Conservation (phyloP, 805 yeast genomes). For the Yarrowia osloensis region DNA sequence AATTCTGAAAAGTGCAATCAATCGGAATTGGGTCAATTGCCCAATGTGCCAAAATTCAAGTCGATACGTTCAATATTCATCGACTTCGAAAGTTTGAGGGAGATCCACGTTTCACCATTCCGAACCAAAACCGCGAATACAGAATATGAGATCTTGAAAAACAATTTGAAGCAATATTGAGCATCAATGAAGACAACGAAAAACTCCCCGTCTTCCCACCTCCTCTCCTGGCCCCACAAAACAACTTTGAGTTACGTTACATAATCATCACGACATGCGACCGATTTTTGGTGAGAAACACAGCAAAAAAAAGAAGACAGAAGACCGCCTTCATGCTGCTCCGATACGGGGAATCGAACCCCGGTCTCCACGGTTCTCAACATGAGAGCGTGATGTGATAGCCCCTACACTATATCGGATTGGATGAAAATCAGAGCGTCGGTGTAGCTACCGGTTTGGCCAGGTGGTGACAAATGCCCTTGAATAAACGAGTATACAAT, state of each 20-base stretch:
- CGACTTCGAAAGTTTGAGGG: background rate
- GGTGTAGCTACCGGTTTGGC: background rate
- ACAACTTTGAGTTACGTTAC: background rate
- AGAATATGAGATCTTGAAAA: no score
- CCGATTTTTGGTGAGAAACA: background rate
- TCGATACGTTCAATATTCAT: background rate
- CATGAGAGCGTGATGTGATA: constrained; percentile 30
- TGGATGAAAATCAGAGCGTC: background rate
- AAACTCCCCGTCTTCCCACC: background rate
- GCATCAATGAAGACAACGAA: no score
- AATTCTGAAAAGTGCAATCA: background rate
- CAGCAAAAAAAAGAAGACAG: background rate
- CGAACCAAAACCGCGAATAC: background rate
- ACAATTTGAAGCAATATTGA: no score
- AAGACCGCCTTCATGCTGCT: background rate
- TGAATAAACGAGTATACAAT: no score
- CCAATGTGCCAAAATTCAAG: background rate
- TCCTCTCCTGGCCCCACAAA: background rate
- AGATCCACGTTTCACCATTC: background rate
- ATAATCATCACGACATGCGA: background rate
- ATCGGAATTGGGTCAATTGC: background rate
- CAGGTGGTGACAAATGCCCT: background rate
- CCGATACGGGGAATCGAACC: constrained; percentile 31
- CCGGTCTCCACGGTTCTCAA: constrained; percentile 31
- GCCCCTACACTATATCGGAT: constrained; percentile 31